Evolutionary conservation across 148 eudicot genomes (phyloP).

Genomic region (Chenopodium suecicum): DNA sequence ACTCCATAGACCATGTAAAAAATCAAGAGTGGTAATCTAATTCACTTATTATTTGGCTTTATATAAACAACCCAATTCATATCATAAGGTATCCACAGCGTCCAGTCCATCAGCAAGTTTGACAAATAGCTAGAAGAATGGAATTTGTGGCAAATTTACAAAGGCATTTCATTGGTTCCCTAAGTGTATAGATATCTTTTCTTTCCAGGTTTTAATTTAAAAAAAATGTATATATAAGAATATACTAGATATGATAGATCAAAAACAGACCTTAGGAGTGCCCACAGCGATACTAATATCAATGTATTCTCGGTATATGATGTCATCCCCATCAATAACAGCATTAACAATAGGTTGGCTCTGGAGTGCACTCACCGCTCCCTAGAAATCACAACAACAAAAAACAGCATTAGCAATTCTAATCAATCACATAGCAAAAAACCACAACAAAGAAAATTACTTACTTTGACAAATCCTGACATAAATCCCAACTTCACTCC

Average conservation of each 20-base stretch:
- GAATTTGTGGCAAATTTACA: neutral
- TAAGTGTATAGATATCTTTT: no score
- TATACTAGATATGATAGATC: neutral
- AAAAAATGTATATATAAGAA: neutral
- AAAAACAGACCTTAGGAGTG: slow-evolving; percentile 74
- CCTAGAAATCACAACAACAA: slow-evolving; percentile 38
- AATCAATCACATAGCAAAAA: neutral
- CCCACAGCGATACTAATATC: slow-evolving; percentile 99
- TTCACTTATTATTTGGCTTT: no score
- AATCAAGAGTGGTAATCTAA: no score
- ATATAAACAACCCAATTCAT: neutral
- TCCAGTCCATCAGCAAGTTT: neutral
- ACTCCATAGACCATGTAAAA: no score
- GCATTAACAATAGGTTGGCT: slow-evolving; percentile 88
- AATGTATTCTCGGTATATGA: slow-evolving; percentile 84
- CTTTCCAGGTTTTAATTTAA: no score
- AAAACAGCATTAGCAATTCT: neutral
- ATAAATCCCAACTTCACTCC: slow-evolving; percentile 95
- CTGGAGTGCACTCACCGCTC: slow-evolving; percentile 89
- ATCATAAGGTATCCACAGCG: neutral
- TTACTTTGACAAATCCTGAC: slow-evolving; percentile 95
- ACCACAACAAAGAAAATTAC: slow-evolving; percentile 13
- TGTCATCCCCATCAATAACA: slow-evolving; percentile 95
- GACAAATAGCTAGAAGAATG: neutral
- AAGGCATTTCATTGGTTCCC: neutral